Evolutionary conservation across 2,329 filamentous ascomycete species (phyloP), one percentile per base, ranked within the genome.

Genomic region (Pochonia chlamydosporia): DNA sequence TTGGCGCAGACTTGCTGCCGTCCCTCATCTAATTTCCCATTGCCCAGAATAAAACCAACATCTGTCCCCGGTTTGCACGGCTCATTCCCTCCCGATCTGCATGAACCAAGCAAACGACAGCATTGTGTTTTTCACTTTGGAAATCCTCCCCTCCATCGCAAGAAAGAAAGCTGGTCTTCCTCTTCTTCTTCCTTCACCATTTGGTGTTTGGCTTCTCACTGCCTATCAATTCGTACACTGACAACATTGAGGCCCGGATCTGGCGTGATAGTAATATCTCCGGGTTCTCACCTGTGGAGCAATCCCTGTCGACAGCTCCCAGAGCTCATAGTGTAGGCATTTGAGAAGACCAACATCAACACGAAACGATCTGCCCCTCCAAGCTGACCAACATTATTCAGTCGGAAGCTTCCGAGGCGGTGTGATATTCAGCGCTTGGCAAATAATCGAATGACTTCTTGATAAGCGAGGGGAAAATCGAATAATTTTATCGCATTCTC

Each of bases 41-140:
- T 20, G 39, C 20, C 20, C 40, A 40, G 43, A 42, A 46, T 46
- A 49, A 49, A 49, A 42, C 30, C 40, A 41, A 20, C 36, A 11
- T 42, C 28, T 35, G 28, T 25, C 30, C 39, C 47, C 36, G 37
- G 40, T 16, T 40, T 26, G 21, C 11, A 21, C 10, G 10, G 14
- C 42, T 24, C 14, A n/a, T 13, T n/a, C 21, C 42, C 28, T 45
- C 13, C 5, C 36, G 18, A 24, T 33, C 36, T 44, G 33, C 28
- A 41, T 39, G 21, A 44, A 39, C 13, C 26, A 28, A 20, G 13
- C 20, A 23, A 20, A 20, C 16, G n/a, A 35, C 20, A 16, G 11
- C 31, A 35, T 35, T 10, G n/a, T 35, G n/a, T n/a, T n/a, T n/a
- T n/a, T n/a, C n/a, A n/a, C n/a, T n/a, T n/a, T n/a, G n/a, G n/a